Evolutionary conservation across 495 filamentous ascomycete species (phyloP).

Genomic region (Podospora conica): DNA sequence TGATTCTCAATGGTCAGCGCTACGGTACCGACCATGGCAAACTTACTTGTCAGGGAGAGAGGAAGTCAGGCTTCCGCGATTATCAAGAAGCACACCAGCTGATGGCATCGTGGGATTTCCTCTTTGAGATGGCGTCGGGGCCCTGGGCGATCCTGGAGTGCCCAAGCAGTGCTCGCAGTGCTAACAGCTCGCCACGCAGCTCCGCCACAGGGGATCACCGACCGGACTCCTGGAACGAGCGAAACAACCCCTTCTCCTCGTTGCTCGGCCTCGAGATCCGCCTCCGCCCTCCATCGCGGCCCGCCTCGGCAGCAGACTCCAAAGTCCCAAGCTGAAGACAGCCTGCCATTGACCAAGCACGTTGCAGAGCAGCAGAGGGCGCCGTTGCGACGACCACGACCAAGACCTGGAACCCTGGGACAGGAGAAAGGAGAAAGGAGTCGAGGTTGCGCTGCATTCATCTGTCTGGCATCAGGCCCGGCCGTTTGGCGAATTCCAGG

Average conservation of each 20-base stretch:
- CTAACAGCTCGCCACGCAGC: background rate
- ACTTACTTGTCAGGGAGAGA: background rate
- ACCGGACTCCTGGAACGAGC: background rate
- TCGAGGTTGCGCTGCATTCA: background rate
- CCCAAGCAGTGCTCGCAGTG: too few relatives aligned
- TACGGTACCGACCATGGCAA: background rate
- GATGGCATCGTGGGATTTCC: background rate
- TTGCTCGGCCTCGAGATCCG: background rate
- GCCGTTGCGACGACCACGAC: too few relatives aligned
- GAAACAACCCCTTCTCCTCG: background rate
- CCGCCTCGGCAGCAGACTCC: background rate
- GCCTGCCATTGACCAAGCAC: background rate
- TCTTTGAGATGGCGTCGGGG: background rate
- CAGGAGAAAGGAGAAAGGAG: background rate
- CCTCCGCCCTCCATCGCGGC: background rate
- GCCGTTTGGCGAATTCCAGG: slow-evolving; percentile 11
- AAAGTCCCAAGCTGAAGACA: background rate
- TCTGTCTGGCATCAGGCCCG: slow-evolving; percentile 9
- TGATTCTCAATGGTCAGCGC: background rate
- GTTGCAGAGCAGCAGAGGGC: too few relatives aligned
- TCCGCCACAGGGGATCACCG: slow-evolving; percentile 5
- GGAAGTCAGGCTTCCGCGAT: background rate
- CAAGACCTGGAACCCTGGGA: too few relatives aligned
- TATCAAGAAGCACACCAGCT: background rate
- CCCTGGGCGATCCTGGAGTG: background rate